Conservation (phyloP, 768 basidiomycete species). For the Tricholomella constricta region DNA sequence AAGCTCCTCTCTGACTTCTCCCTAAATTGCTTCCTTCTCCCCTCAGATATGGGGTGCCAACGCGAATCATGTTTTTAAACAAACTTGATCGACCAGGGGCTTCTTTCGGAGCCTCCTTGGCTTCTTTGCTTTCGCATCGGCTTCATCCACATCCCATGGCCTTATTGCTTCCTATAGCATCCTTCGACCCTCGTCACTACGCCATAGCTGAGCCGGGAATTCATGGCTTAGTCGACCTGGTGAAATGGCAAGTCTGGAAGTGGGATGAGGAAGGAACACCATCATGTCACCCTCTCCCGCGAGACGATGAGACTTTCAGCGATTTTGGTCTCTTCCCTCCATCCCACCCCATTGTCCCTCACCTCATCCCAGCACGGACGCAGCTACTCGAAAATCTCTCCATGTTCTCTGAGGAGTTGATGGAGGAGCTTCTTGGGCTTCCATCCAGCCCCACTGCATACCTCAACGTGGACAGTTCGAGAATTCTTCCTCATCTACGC, state of each 20-base stretch:
- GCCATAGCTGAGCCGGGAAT: constrained; percentile 77
- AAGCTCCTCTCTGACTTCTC: background rate
- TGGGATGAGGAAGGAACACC: constrained; percentile 58
- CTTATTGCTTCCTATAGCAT: constrained; percentile 75
- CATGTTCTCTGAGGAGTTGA: constrained; percentile 80
- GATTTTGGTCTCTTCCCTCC: constrained; percentile 47
- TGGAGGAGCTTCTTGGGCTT: constrained; percentile 65
- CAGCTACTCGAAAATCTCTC: constrained; percentile 77
- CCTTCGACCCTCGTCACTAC: constrained; percentile 70
- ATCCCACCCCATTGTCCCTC: constrained; percentile 67
- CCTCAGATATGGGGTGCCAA: constrained; percentile 73
- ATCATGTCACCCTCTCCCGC: constrained; percentile 52
- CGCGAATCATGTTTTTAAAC: constrained; percentile 81
- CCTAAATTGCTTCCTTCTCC: background rate
- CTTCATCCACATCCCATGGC: constrained; percentile 75
- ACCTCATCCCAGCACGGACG: constrained; percentile 66
- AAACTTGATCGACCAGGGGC: constrained; percentile 89
- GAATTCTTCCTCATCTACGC: constrained; percentile 67
- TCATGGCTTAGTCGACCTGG: constrained; percentile 80
- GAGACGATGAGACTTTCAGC: constrained; percentile 44
- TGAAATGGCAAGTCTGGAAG: constrained; percentile 83
- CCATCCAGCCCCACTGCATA: constrained; percentile 64
- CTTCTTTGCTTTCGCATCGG: constrained; percentile 73
- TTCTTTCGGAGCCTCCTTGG: constrained; percentile 68
- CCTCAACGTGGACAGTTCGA: constrained; percentile 52